Conservation (phyloP, 768 basidiomycete species). For the Kwoniella dejecticola region DNA sequence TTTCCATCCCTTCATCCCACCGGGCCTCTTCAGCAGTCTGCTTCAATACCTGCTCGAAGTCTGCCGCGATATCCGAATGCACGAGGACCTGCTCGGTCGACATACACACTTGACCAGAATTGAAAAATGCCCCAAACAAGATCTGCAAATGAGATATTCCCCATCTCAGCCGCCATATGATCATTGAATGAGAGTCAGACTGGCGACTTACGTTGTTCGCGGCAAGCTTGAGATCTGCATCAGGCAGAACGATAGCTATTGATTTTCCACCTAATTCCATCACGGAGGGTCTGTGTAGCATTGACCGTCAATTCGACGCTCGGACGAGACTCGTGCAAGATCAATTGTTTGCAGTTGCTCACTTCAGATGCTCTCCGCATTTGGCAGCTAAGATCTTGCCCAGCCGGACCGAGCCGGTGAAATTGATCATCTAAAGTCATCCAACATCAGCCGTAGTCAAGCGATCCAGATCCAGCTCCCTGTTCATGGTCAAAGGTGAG, state of each 20-base stretch:
- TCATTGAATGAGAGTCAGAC: background rate
- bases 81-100: conserved; percentile 53
- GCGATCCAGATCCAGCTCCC: too few species aligned
- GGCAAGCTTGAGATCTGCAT: conserved; percentile 63
- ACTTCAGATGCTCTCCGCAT: conserved; percentile 57
- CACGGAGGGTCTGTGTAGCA: conserved; percentile 50
- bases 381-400: conserved; percentile 52
- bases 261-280: conserved; percentile 57
- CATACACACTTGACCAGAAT: conserved; percentile 56
- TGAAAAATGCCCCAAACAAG: conserved; percentile 49
- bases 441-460: too few species aligned
- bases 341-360: background rate
- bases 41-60: conserved; percentile 32
- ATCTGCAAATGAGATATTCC: conserved; percentile 26
- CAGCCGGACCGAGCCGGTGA: conserved; percentile 54
- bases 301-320: background rate
- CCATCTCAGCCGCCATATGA: background rate
- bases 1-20: conserved; percentile 24
- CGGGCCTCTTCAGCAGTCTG: conserved; percentile 16
- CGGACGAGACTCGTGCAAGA: background rate
- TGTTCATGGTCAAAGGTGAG: too few species aligned
- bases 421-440: conserved; percentile 59
- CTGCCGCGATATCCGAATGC: conserved; percentile 31
- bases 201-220: conserved; percentile 57
- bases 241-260: conserved; percentile 56